Conservation (phyloP, 1,284 basidiomycete species). For the Trichosporon sp. region DNA sequence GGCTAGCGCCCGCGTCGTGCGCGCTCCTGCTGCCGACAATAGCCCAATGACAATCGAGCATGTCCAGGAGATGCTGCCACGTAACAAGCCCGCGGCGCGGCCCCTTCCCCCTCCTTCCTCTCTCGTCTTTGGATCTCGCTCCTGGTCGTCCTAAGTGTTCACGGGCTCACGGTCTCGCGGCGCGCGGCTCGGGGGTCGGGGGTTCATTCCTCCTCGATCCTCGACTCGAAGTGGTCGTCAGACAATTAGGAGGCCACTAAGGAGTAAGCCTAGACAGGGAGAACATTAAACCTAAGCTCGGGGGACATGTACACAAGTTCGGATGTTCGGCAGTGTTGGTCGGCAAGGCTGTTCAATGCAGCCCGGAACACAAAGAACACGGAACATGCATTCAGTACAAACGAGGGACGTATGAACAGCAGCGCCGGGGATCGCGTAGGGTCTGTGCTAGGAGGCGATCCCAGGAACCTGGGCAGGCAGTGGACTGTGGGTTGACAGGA, state of each 20-base stretch:
- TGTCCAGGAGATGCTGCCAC: neutral
- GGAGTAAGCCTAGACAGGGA: neutral
- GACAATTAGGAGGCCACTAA: neutral
- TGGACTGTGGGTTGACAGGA: neutral
- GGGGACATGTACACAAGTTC: neutral
- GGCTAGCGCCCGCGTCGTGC: neutral
- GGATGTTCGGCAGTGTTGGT: conserved; percentile 3
- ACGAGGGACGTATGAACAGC: neutral
- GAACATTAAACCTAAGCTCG: neutral
- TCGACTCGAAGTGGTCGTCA: neutral
- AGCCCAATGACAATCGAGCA: conserved; percentile 8
- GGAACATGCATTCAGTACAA: neutral
- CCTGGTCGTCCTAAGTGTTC: neutral
- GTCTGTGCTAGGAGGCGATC: neutral
- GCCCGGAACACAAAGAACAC: neutral
- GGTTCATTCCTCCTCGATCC: no score
- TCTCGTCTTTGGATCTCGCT: neutral
- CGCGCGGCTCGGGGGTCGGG: neutral
- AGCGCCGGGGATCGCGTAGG: neutral
- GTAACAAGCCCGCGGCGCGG: conserved; percentile 12
- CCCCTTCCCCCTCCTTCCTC: conserved; percentile 6
- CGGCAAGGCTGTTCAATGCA: neutral
- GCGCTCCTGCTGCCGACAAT: neutral
- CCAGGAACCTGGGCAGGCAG: neutral
- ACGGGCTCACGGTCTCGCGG: neutral